Evolutionary conservation across 306 rosid species (phyloP), one percentile per base, ranked within the genome.

Genomic region (Aeschynomene evenia): DNA sequence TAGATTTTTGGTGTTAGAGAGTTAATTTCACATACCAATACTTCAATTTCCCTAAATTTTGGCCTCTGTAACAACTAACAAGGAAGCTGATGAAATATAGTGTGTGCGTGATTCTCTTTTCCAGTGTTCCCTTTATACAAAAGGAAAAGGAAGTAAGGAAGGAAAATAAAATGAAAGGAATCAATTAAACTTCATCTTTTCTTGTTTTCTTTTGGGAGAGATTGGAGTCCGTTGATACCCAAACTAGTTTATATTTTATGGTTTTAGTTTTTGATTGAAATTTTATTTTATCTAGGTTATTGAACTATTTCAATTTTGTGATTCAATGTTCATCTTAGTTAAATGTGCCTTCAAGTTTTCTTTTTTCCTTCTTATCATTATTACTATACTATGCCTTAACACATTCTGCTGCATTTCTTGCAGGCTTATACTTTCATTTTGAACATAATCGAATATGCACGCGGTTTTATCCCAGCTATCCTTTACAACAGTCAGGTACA

Each of bases 401-500:
- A 29, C 45, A 10, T 63, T 52, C 20, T 42, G 33, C 29, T 75
- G 61, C 26, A 55, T 54, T 73, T 75, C 59, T 77, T 84, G 86
- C 92, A 94, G 96, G 96, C 74, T 76, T 94, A 85, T 83, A 94
- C 99, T 36, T 74, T 86, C 10, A 33, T 78, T 78, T 76, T 94
- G 85, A 94, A 94, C 89, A 60, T 94, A 72, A 85, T 91, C 2
- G 99, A 94, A 89, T 84, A 67, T 80, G 56, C 72, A 3, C 87
- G 96, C 61, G 77, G 96, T 63, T 88, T 9, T 55, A 91, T 94
- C 40, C 99, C 99, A 52, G 68, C 66, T n/a, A 22, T 85, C 60
- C 85, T 94, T 28, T 94, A 88, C 88, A 87, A 91, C 80, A 91
- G 71, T 77, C 99, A 94, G 99, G 99, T 94, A 88, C 68, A 19